Evolutionary conservation across 805 yeast genomes (phyloP), one percentile per base, ranked within the genome.

Genomic region (Monosporozyma aerobia): DNA sequence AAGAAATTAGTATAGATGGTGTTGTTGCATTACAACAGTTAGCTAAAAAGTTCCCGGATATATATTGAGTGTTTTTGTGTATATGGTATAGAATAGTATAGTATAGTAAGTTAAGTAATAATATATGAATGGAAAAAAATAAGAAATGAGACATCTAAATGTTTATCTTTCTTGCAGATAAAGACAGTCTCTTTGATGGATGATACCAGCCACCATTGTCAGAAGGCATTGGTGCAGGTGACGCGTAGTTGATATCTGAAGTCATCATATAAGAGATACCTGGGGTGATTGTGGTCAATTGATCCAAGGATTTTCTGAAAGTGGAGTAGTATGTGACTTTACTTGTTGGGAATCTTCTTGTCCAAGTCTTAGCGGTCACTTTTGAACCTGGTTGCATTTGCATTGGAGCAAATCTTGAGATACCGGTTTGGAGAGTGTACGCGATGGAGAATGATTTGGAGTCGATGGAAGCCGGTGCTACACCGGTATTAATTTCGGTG

Each of bases 361-460:
- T 65, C 83, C 90, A 85, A 3, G 83, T 69, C 9, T 84, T 75
- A 40, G 74, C 79, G 0, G 96, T 86, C 27, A 89, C 79, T 9
- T 70, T 71, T 1, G 85, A 63, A 3, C 84, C 87, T 5, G 99
- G 97, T 69, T 89, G 96, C 54, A 75, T 66, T 71, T 90, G 97
- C 96, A 90, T 88, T 51, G 97, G 97, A 1, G 98, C 97, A 68
- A 71, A 87, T 60, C 90, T 78, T 9, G 87, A 80, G 22, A 59
- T 68, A 32, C 96, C 96, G 0, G 94, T 84, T 71, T 92, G 98
- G 60, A 60, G 57, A 2, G 87, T 78, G 70, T 90, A 92, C 2
- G 95, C 77, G 6, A 90, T 71, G 2, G 83, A 64, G 66, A 84
- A 85, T 2, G 89, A 82, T 11, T 65, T 69, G 33, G 72, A 67